These are phyloP conservation scores for Sporothrix pseudoabietina DNA, from an alignment of 2,329 filamentous ascomycete genomes.

Conservation along the genomic window DNA sequence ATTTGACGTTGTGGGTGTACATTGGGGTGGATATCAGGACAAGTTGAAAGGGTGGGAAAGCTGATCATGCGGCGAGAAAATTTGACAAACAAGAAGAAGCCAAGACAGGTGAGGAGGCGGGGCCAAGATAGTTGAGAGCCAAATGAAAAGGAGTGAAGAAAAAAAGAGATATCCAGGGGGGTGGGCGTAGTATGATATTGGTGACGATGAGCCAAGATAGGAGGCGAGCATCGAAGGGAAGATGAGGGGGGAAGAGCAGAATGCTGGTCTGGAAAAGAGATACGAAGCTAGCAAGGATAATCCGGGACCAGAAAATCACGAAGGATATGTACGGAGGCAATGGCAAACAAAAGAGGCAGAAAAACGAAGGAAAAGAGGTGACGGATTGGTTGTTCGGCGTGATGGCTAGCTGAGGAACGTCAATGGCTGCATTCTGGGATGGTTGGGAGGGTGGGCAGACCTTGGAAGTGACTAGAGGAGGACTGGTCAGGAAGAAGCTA, in stretches of 20 bases:
- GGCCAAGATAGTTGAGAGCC: neutral
- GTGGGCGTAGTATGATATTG: neutral
- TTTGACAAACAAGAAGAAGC: constrained; percentile 28
- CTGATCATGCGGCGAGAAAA: constrained; percentile 22
- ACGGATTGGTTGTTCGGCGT: constrained; percentile 28
- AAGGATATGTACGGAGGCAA: constrained; percentile 27
- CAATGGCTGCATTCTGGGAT: constrained; percentile 24
- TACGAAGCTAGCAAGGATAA: constrained; percentile 28
- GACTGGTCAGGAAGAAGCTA: neutral
- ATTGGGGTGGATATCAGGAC: constrained; percentile 13
- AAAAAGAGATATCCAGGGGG: neutral
- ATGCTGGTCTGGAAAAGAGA: neutral
- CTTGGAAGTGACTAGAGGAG: neutral
- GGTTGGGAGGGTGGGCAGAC: constrained; percentile 1
- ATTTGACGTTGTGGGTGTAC: neutral
- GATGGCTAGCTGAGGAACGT: constrained; percentile 21
- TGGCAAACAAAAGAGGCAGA: neutral
- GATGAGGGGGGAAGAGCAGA: neutral
- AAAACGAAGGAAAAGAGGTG: neutral
- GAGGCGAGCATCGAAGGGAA: neutral
- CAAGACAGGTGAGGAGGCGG: neutral
- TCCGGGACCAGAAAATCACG: neutral
- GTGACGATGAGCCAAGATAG: constrained; percentile 12
- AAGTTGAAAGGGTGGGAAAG: neutral
- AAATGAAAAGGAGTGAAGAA: neutral